Base-by-base conservation (phyloP, 2,329 filamentous ascomycete genomes). In the Podosphaera aphanis region DNA sequence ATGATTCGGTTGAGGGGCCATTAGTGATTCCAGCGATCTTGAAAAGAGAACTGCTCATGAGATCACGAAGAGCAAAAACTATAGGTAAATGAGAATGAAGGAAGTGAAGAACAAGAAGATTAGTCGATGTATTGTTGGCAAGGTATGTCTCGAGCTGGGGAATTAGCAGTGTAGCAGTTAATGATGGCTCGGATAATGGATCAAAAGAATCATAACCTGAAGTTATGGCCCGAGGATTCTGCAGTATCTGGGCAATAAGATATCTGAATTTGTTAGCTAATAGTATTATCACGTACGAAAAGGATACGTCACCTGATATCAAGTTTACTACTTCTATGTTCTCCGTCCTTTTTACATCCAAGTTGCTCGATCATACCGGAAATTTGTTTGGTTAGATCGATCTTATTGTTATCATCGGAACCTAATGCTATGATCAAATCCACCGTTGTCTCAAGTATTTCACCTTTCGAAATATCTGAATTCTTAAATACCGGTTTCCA, bases 351-450 rank as follows among this genome's bases (percentile, higher is more conserved):
- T 48, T 70, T 70, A 5, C 59, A 63, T 0, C 72, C 73, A 3
- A 77, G 59, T 46, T 64, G 68, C 51, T 77, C 73, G 10, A 79
- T 56, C 46, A 67, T 66, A 0, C 65, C 63, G 2, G 63, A 65
- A 7, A 77, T 62, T 5, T 63, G 59, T 2, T 63, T 60, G 5
- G 67, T 60, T 43, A 72, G 70, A 1, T 66, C 64, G 49, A 63
- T 67, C 25, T 64, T 64, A 1, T 77, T 71, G 2, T 65, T 67
- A 20, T 63, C 62, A 50, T 78, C 71, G 3, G 67, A 65, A 2
- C 74, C 74, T 18, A 79, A 61, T 2, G 73, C 73, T 11, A 79
- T 56, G 2, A 79, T 73, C 43, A 76, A 64, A 51, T 77, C 71
- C 11, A 73, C 59, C 33, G 62, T 64, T 29, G 63, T 60, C 11